These are phyloP conservation scores for Candida broadrunensis DNA, from an alignment of 805 yeast species.

Conservation along the genomic window DNA sequence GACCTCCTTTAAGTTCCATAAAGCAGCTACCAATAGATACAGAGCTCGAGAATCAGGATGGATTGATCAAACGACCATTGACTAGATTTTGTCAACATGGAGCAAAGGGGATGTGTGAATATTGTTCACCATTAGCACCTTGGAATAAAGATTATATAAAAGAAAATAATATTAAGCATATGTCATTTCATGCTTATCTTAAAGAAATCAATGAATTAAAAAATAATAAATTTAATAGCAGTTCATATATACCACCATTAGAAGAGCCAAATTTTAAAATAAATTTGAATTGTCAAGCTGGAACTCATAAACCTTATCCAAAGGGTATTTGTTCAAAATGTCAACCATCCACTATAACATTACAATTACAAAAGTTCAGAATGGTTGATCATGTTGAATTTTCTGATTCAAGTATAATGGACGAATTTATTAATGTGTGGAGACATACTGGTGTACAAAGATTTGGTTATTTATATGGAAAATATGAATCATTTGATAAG, in stretches of 20 bases:
- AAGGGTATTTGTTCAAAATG: constrained; percentile 92
- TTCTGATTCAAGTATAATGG: constrained; percentile 67
- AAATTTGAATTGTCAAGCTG: constrained; percentile 61
- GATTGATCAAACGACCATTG: constrained; percentile 64
- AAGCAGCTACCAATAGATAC: constrained; percentile 68
- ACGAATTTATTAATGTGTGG: constrained; percentile 89
- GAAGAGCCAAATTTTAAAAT: constrained; percentile 69
- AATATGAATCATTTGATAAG: constrained; percentile 70
- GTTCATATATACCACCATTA: constrained; percentile 71
- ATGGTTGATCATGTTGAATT: constrained; percentile 98
- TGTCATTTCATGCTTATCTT: constrained; percentile 80
- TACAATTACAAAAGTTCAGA: constrained; percentile 85
- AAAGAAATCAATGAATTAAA: constrained; percentile 66
- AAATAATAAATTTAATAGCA: constrained; percentile 59
- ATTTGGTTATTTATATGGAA: constrained; percentile 80
- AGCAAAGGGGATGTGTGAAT: constrained; percentile 96
- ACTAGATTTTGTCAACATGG: constrained; percentile 79
- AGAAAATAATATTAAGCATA: constrained; percentile 78
- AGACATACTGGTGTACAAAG: constrained; percentile 85
- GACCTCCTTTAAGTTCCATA: constrained; percentile 17
- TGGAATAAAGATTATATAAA: constrained; percentile 80
- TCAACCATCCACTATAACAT: constrained; percentile 92
- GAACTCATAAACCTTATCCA: constrained; percentile 89
- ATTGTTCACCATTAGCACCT: constrained; percentile 93
- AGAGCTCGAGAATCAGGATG: constrained; percentile 60